A percentile compares a stretch with the other conserved stretches of the same genome.
Conservation (phyloP, 768 basidiomycete species). For the Mycena amicta region DNA sequence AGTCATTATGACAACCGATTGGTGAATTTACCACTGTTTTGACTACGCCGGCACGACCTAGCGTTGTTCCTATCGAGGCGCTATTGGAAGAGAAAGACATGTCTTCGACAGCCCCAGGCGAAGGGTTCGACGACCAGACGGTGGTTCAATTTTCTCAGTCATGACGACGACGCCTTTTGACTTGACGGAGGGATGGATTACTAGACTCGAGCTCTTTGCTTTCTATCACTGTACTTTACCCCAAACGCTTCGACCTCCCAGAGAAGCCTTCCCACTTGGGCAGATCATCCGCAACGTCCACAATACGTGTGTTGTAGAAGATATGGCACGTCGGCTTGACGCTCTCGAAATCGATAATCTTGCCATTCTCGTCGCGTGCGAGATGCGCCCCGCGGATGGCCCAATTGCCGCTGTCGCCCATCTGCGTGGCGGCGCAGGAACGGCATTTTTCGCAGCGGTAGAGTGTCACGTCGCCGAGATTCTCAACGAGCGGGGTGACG, state of each 20-base stretch:
- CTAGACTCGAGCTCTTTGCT: no score
- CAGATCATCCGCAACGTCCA: conserved; percentile 16
- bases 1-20: no score
- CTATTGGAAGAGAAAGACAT: no score
- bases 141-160: no score
- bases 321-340: conserved; percentile 21
- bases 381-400: conserved; percentile 17
- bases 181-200: no score
- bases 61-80: no score
- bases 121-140: no score
- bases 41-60: no score
- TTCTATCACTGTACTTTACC: no score
- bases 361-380: conserved; percentile 20
- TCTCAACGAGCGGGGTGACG: conserved; percentile 8
- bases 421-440: conserved; percentile 11
- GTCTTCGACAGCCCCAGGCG: no score
- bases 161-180: no score
- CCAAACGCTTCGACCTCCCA: not conserved
- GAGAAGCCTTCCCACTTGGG: conserved; percentile 19
- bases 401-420: conserved; percentile 12
- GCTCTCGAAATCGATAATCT: conserved; percentile 19
- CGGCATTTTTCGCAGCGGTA: conserved; percentile 21
- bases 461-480: not conserved
- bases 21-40: no score
- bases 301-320: conserved; percentile 16